Evolutionary conservation across 805 yeast genomes (phyloP), one percentile per base, ranked within the genome.

Genomic region (Metschnikowia santaceciliae): DNA sequence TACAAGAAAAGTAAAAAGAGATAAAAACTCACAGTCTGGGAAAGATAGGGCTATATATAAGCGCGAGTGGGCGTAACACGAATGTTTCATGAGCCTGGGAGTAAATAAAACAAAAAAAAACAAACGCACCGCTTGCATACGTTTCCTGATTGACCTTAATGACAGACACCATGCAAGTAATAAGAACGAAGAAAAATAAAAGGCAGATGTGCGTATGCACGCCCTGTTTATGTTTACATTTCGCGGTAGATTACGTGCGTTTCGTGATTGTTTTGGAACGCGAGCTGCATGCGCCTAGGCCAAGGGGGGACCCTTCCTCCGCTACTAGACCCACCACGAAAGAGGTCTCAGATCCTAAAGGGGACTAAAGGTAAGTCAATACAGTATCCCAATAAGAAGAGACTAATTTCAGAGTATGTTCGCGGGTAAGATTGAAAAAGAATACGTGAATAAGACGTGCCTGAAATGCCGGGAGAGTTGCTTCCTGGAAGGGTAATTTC

Each of bases 101-200:
- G 47, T 26, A 13, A 23, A 26, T 44, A 26, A 23, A 37, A 13
- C 17, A 32, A 33, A 20, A 20, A 36, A 44, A 37, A 35, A 20
- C 34, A 20, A 19, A 42, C 38, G 46, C 46, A 42, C 46, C 1
- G 46, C 46, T 34, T 42, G 47, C 47, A 33, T 19, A 10, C 26
- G 37, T 45, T 45, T 15, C 46, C 53, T 34, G 50, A 52, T 52
- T 34, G 46, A 42, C 47, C 35, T 44, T 46, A 55, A 42, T 54
- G 54, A 50, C 60, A 52, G 60, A 56, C 57, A 47, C 58, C 46
- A 57, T 54, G 61, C 61, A 56, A 44, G 61, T 57, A 57, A 57
- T 57, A 44, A 33, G 32, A 23, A 36, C 19, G 26, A 34, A n/a
- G 33, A 35, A 44, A 35, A 36, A 34, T 11, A 19, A 32, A 42